A percentile compares a stretch with the other conserved stretches of the same genome.
Conservation (phyloP, 1,284 basidiomycete genomes). For the Tranzscheliella williamsii region DNA sequence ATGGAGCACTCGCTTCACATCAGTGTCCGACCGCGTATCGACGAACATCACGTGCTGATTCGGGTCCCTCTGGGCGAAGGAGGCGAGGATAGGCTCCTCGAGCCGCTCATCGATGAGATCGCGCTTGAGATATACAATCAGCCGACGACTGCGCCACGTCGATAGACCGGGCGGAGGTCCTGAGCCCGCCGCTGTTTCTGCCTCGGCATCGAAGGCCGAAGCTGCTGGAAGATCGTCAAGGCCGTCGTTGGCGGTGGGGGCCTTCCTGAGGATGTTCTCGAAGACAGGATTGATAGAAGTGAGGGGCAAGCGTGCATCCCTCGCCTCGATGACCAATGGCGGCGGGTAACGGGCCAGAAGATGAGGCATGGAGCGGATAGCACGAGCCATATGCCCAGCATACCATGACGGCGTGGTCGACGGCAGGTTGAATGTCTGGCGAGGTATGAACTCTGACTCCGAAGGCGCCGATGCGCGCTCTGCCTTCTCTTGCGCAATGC, state of each 20-base stretch:
- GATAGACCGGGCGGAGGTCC: background rate
- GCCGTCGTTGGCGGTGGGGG: slow-evolving; percentile 37
- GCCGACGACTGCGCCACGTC: slow-evolving; percentile 63
- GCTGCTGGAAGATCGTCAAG: slow-evolving; percentile 1
- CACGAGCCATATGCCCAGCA: slow-evolving; percentile 82
- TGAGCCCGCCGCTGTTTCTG: background rate
- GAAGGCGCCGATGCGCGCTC: too few relatives aligned
- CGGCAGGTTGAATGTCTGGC: slow-evolving; percentile 63
- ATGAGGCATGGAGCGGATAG: slow-evolving; percentile 65
- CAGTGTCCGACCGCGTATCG: slow-evolving; percentile 63
- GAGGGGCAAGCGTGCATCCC: slow-evolving; percentile 88
- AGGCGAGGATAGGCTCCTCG: slow-evolving; percentile 66
- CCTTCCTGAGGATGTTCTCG: slow-evolving; percentile 50
- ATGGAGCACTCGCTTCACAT: slow-evolving; percentile 63
- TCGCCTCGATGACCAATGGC: slow-evolving; percentile 83
- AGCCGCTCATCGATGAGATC: slow-evolving; percentile 86
- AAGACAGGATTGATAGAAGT: slow-evolving; percentile 86
- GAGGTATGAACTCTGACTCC: slow-evolving; percentile 50
- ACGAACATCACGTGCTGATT: slow-evolving; percentile 65
- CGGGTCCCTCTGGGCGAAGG: slow-evolving; percentile 62
- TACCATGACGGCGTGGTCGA: slow-evolving; percentile 83
- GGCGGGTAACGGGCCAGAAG: slow-evolving; percentile 70
- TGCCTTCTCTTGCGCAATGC: too few relatives aligned
- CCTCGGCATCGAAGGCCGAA: slow-evolving; percentile 40
- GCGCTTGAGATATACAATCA: slow-evolving; percentile 90